Base-by-base conservation (phyloP, 441 rosid species). In the Brassica balearica region DNA sequence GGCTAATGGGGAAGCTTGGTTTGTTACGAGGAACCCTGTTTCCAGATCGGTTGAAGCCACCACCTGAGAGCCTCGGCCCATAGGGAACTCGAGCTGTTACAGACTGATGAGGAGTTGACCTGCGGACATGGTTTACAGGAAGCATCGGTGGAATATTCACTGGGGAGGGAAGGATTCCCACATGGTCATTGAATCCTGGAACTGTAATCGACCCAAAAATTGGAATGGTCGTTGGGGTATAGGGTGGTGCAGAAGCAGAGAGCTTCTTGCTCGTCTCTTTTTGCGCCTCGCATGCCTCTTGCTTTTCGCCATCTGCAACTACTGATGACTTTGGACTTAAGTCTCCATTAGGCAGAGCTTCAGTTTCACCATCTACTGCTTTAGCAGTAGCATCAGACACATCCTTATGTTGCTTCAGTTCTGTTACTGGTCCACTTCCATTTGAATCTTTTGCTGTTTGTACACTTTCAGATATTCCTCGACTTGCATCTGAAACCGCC, bases 41-140 rank as follows among this genome's bases (percentile, higher is more conserved):
- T 68, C 96, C 97, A 38, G 90, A 81, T 71, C 92, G 87, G 84
- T 87, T 91, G 76, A 85, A 88, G 66, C 95, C 86, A 69, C 96
- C 95, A 71, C 98, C 97, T 70, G 99, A 90, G 46, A 91, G 91
- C 83, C 96, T 85, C 32, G 96, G 96, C 41, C 96, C 96, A 32
- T 91, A 91, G 12, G 96, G 96, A 75, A 91, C 94, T 74, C 96
- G 83, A 41, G 94, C 89, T 48, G 94, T 89, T 25, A 89, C 94
- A 67, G 96, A 89, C 22, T 91, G 96, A 84, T 91, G 92, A 69
- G 89, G 86, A 67, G 67, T 72, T 77, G 97, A 92, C 85, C 97
- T 88, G 58, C 96, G 92, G 62, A 86, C 87, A 77, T 91, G 89
- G 87, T 77, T 92, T 66, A 89, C 81, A 32, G 85, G 82, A 79